These are phyloP conservation scores for Exophiala oligosperma DNA, from an alignment of 2,329 filamentous ascomycete genomes.

Conservation along the genomic window DNA sequence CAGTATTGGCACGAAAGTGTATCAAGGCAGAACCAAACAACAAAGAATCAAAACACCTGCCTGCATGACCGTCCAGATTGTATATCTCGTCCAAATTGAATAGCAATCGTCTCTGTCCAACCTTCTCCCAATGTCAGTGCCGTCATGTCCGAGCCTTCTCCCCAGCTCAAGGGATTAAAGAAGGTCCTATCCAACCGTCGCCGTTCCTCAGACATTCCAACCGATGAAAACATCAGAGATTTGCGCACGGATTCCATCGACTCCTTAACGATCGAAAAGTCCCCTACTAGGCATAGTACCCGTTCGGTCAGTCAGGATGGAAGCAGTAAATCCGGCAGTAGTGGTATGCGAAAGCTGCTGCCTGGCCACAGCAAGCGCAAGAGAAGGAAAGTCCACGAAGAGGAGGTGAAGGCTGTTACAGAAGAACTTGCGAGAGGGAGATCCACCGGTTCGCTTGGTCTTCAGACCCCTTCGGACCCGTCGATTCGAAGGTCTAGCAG, in stretches of 20 bases:
- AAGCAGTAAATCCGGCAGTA: conserved; percentile 40
- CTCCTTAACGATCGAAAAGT: conserved; percentile 37
- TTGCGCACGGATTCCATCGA: conserved; percentile 36
- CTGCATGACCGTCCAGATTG: neutral
- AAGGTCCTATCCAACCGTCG: conserved; percentile 39
- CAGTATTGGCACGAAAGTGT: too few species aligned
- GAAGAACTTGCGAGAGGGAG: conserved; percentile 23
- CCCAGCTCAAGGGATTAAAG: conserved; percentile 37
- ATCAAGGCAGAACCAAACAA: too few species aligned
- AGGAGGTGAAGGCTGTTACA: conserved; percentile 24
- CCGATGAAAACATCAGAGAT: conserved; percentile 34
- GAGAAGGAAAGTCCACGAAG: conserved; percentile 38
- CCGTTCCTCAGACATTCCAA: conserved; percentile 31
- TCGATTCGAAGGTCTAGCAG: conserved; percentile 22
- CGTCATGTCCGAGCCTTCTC: conserved; percentile 28
- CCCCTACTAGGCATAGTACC: conserved; percentile 35
- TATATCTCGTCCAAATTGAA: conserved; percentile 8
- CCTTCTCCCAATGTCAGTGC: conserved; percentile 24
- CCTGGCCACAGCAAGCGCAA: conserved; percentile 45
- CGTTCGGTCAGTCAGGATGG: conserved; percentile 40
- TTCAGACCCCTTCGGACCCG: neutral
- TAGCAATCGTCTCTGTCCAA: conserved; percentile 23
- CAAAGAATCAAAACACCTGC: neutral
- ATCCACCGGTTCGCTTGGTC: conserved; percentile 7
- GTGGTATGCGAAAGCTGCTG: conserved; percentile 55